Evolutionary conservation across 1,284 basidiomycete species (phyloP).

Genomic region (Thecaphora frezii): DNA sequence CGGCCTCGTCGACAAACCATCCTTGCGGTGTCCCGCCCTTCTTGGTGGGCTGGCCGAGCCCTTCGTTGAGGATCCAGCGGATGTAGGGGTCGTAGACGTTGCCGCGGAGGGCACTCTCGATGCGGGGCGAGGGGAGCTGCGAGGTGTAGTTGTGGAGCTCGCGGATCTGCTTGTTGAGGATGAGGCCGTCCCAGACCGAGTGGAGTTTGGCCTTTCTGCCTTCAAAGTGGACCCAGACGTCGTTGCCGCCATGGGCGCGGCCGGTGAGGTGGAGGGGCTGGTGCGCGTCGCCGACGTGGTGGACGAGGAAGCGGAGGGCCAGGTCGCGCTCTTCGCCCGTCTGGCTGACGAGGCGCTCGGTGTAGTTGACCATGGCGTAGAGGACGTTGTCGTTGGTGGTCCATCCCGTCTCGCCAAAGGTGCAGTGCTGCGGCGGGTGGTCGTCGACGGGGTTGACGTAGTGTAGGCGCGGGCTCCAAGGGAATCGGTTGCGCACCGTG

Average conservation of each 20-base stretch:
- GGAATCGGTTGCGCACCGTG: constrained; percentile 47
- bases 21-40: constrained; percentile 1
- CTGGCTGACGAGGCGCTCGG: constrained; percentile 28
- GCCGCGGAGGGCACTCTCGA: constrained; percentile 75
- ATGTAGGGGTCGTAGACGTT: constrained; percentile 86
- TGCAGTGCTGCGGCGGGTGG: constrained; percentile 73
- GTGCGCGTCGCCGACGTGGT: constrained; percentile 87
- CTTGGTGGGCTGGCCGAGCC: constrained; percentile 59
- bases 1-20: constrained; percentile 36
- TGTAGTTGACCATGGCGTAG: constrained; percentile 47
- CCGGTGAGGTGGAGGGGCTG: constrained; percentile 87
- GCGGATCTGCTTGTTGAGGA: constrained; percentile 79
- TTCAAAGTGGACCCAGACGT: constrained; percentile 60
- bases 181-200: constrained; percentile 78
- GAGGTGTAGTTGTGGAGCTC: constrained; percentile 73
- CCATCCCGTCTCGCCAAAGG: constrained; percentile 79
- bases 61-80: constrained; percentile 81
- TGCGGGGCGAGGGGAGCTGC: constrained; percentile 67
- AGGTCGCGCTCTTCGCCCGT: constrained; percentile 60
- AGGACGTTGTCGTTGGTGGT: constrained; percentile 55
- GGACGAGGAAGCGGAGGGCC: constrained; percentile 83
- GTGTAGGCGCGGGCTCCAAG: constrained; percentile 67
- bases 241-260: constrained; percentile 80
- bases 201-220: constrained; percentile 66
- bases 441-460: constrained; percentile 76